Evolutionary conservation across 2,329 filamentous ascomycete genomes (phyloP).

Genomic region (Chaetomium sp.): DNA sequence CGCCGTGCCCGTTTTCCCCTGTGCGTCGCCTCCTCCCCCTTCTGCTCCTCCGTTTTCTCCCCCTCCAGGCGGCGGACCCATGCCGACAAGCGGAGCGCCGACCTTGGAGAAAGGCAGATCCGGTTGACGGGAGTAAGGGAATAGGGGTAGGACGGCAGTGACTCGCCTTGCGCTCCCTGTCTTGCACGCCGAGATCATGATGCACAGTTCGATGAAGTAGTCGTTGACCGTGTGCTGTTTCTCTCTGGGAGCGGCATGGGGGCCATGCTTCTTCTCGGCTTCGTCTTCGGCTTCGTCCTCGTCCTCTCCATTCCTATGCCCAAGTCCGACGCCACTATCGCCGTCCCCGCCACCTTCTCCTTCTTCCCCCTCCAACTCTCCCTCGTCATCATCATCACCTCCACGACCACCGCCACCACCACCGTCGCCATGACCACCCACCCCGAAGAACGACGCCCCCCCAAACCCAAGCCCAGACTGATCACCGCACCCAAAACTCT

Average conservation of each 20-base stretch:
- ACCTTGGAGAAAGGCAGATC: constrained; percentile 96
- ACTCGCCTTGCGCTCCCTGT: constrained; percentile 77
- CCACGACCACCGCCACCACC: constrained; percentile 27
- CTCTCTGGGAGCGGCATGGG: too few species aligned
- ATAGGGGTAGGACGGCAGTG: constrained; percentile 88
- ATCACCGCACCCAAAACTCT: constrained; percentile 47
- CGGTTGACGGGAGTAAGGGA: constrained; percentile 93
- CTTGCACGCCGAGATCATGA: constrained; percentile 97
- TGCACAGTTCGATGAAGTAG: constrained; percentile 90
- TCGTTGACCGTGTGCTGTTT: constrained; percentile 65
- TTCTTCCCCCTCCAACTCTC: background rate
- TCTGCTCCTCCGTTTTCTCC: background rate
- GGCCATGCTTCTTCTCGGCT: background rate
- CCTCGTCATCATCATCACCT: background rate
- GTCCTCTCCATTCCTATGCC: background rate
- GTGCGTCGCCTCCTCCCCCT: background rate
- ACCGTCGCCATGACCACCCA: background rate
- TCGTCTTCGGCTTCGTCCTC: background rate
- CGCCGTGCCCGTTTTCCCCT: constrained; percentile 24
- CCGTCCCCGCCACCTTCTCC: background rate
- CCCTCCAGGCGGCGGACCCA: background rate
- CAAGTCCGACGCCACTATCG: background rate
- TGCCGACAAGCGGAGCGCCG: constrained; percentile 68
- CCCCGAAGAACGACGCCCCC: background rate
- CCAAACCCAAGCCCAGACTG: background rate